Conservation (phyloP, 495 filamentous ascomycete species). For the Penicillium coffeae region DNA sequence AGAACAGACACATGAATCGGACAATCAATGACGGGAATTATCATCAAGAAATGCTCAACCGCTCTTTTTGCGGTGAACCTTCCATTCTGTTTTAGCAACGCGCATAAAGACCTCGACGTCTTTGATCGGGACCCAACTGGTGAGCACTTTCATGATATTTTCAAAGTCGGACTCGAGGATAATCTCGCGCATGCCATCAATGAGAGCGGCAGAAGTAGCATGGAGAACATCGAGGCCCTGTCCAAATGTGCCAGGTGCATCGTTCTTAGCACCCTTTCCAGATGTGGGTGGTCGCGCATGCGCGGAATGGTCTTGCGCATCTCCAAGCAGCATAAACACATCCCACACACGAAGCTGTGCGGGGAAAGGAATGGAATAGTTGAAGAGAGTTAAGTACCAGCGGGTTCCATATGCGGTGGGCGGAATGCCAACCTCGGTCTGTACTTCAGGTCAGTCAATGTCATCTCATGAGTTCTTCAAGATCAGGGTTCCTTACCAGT, state of each 20-base stretch:
- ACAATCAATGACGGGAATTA: background rate
- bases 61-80: constrained; percentile 55
- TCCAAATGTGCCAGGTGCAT: constrained; percentile 42
- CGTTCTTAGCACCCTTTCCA: constrained; percentile 41
- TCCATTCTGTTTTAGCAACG: constrained; percentile 90
- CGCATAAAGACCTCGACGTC: constrained; percentile 95
- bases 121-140: constrained; percentile 90
- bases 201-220: constrained; percentile 83
- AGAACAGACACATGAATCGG: background rate
- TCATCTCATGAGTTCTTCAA: background rate
- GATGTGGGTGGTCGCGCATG: constrained; percentile 25
- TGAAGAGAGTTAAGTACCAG: constrained; percentile 98
- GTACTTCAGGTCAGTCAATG: constrained; percentile 10
- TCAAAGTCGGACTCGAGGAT: constrained; percentile 94
- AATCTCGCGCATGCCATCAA: constrained; percentile 88
- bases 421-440: constrained; percentile 77
- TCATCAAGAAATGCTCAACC: constrained; percentile 8
- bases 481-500: constrained; percentile 57
- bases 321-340: constrained; percentile 95
- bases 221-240: constrained; percentile 85
- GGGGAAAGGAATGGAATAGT: constrained; percentile 91
- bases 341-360: constrained; percentile 99
- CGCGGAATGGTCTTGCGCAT: constrained; percentile 41
- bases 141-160: constrained; percentile 96
- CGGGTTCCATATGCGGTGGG: constrained; percentile 90